Conservation (phyloP, 352 stramenopile species). For the Pythium biforme region DNA sequence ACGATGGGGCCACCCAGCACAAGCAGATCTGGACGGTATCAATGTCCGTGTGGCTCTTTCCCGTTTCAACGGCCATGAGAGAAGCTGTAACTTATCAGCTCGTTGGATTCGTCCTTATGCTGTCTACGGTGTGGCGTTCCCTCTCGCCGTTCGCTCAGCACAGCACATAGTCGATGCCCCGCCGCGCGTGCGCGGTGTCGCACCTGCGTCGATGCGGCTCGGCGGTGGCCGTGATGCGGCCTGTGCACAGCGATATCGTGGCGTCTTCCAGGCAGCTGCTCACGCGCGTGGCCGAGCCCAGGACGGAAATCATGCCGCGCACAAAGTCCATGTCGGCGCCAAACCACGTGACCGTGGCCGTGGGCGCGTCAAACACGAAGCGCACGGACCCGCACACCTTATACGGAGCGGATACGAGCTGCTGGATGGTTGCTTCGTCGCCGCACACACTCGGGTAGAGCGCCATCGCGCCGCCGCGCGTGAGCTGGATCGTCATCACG, state of each 20-base stretch:
- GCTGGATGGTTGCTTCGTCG: slow-evolving; percentile 43
- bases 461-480: slow-evolving; percentile 34
- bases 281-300: slow-evolving; percentile 37
- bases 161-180: neutral
- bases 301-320: slow-evolving; percentile 26
- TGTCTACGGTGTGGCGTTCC: too few relatives aligned
- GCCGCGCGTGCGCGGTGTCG: neutral
- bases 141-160: too few relatives aligned
- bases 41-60: too few relatives aligned
- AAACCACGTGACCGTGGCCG: slow-evolving; percentile 34
- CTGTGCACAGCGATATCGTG: slow-evolving; percentile 5
- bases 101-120: too few relatives aligned
- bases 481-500: slow-evolving; percentile 12
- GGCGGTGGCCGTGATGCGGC: neutral
- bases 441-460: slow-evolving; percentile 41
- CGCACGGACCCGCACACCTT: slow-evolving; percentile 28
- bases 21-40: too few relatives aligned
- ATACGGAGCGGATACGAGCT: slow-evolving; percentile 37
- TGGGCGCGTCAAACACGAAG: neutral
- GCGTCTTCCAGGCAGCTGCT: neutral
- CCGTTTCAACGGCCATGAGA: too few relatives aligned
- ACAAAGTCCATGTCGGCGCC: slow-evolving; percentile 62
- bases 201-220: neutral
- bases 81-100: too few relatives aligned
- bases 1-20: too few relatives aligned